A percentile compares a stretch with the other conserved stretches of the same genome.
Conservation (phyloP, 2,329 filamentous ascomycete genomes). For the Penicillium sp. region DNA sequence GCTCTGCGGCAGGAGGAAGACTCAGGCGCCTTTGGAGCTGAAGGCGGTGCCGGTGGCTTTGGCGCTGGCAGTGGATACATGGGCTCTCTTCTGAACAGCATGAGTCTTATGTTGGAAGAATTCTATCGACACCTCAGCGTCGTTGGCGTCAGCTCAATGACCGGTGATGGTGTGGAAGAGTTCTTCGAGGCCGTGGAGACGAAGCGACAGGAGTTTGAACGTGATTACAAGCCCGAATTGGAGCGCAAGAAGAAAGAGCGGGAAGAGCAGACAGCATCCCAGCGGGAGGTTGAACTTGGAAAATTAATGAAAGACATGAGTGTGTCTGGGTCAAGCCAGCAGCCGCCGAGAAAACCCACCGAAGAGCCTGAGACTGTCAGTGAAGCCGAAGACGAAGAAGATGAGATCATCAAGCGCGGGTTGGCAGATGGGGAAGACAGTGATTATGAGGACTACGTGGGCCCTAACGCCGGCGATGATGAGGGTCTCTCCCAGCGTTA, state of each 20-base stretch:
- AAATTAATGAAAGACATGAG: constrained; percentile 95
- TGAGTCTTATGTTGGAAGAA: constrained; percentile 96
- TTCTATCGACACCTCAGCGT: constrained; percentile 94
- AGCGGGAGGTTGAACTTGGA: constrained; percentile 76
- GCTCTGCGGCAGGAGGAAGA: constrained; percentile 79
- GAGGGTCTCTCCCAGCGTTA: constrained; percentile 73
- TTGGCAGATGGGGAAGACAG: constrained; percentile 52
- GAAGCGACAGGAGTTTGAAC: constrained; percentile 83
- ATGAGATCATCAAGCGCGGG: constrained; percentile 41
- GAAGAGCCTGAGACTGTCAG: constrained; percentile 45
- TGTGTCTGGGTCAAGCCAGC: constrained; percentile 46
- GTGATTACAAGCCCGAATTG: constrained; percentile 88
- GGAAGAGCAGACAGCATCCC: constrained; percentile 68
- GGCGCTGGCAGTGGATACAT: constrained; percentile 88
- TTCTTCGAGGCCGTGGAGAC: constrained; percentile 87
- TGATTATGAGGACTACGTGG: constrained; percentile 52
- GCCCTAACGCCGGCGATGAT: constrained; percentile 57
- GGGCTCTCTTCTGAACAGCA: constrained; percentile 91
- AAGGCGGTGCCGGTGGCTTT: constrained; percentile 58
- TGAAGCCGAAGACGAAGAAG: constrained; percentile 53
- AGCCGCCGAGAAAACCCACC: constrained; percentile 23
- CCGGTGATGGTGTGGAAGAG: constrained; percentile 84
- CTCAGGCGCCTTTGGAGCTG: constrained; percentile 69
- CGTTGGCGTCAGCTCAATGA: constrained; percentile 89
- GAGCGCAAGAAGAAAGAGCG: constrained; percentile 73